Conservation (phyloP, 2,329 filamentous ascomycete genomes). For the Nemania serpens region DNA sequence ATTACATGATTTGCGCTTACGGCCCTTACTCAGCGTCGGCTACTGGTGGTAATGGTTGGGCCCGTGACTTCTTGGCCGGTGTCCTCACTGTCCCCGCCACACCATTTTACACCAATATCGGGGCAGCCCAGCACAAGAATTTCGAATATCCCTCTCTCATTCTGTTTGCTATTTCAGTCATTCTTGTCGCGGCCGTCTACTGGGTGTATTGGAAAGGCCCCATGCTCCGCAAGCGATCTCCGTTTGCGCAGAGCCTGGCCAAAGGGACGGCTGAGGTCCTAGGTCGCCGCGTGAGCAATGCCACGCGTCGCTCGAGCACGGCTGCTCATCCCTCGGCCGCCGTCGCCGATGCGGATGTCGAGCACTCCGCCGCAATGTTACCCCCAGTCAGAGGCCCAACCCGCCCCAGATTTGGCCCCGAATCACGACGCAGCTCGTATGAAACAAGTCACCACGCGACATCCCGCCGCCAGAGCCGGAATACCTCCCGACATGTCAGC, state of each 20-base stretch:
- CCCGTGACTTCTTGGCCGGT: constrained; percentile 68
- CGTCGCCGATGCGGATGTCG: background rate
- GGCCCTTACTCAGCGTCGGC: constrained; percentile 69
- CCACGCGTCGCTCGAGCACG: constrained; percentile 5
- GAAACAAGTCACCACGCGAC: constrained; percentile 1
- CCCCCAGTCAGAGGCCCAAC: background rate
- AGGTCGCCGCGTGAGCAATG: constrained; percentile 1
- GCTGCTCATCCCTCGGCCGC: background rate
- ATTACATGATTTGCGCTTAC: constrained; percentile 71
- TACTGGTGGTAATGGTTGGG: constrained; percentile 69
- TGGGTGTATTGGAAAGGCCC: constrained; percentile 64
- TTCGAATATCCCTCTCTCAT: constrained; percentile 48
- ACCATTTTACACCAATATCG: constrained; percentile 58
- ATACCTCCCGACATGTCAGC: constrained; percentile 1
- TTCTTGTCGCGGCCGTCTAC: constrained; percentile 46
- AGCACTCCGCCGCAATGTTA: background rate
- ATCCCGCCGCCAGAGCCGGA: constrained; percentile 5
- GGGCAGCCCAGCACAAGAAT: constrained; percentile 52
- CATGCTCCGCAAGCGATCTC: constrained; percentile 54
- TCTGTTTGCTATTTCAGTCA: constrained; percentile 6
- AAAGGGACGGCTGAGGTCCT: constrained; percentile 1
- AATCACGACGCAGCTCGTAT: constrained; percentile 7
- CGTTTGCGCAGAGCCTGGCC: constrained; percentile 65
- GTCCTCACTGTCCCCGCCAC: constrained; percentile 65
- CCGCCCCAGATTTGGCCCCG: constrained; percentile 2